Percentiles rank a stretch among this genome's conserved stretches.
Evolutionary conservation across 768 basidiomycete species (phyloP).

Genomic region (Leucosporidium yakuticum): DNA sequence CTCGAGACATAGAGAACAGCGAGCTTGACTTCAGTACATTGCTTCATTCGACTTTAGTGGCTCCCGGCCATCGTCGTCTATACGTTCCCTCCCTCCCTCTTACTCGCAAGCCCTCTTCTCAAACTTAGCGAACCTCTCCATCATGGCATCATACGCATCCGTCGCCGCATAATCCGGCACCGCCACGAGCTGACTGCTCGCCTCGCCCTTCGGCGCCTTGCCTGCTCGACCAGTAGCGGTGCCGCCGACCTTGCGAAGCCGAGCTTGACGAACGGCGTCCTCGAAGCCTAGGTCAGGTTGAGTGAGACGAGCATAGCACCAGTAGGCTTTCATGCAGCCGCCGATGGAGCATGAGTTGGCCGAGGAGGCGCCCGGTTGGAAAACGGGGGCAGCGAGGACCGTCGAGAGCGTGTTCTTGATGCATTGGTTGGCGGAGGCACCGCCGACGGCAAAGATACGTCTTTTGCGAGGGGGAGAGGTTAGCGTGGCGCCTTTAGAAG

Average conservation of each 20-base stretch:
- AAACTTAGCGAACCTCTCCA: slow-evolving; percentile 2
- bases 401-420: slow-evolving; percentile 40
- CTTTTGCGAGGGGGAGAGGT: slow-evolving; percentile 22
- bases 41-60: no score
- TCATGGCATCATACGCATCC: not conserved
- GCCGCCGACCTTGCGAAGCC: no score
- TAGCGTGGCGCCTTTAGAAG: no score
- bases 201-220: not conserved
- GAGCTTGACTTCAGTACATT: no score
- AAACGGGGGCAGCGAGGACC: slow-evolving; percentile 38
- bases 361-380: slow-evolving; percentile 37
- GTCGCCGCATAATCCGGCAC: not conserved
- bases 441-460: slow-evolving; percentile 43
- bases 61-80: no score
- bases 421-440: slow-evolving; percentile 39
- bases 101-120: slow-evolving; percentile 2
- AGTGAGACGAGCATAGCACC: slow-evolving; percentile 10
- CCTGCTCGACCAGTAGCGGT: no score
- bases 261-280: not conserved
- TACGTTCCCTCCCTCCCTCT: no score
- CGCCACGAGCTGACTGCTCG: not conserved
- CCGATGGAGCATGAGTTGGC: slow-evolving; percentile 11
- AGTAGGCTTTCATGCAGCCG: slow-evolving; percentile 16
- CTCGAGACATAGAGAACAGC: no score
- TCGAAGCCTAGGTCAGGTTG: not conserved